A percentile compares a stretch with the other conserved stretches of the same genome.
These are phyloP conservation scores for Ogataea degrootiae DNA, from an alignment of 805 yeast genomes.

Conservation along the genomic window DNA sequence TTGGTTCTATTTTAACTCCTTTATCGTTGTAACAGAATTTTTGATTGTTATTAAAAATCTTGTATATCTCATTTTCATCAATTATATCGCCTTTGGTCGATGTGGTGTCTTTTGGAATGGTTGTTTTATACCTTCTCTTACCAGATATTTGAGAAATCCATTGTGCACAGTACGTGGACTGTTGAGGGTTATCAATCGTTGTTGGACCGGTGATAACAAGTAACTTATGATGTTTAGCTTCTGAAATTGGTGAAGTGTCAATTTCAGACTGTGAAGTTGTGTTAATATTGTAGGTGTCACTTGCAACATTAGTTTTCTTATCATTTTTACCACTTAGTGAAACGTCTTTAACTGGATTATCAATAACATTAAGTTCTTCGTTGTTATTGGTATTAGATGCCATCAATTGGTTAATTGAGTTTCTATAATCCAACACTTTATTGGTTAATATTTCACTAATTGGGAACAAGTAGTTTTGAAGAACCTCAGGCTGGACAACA, in stretches of 20 bases:
- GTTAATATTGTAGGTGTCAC: too few species aligned
- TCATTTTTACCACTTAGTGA: too few species aligned
- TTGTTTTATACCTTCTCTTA: conserved; percentile 11
- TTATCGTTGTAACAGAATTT: not conserved
- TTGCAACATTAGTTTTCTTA: too few species aligned
- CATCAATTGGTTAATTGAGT: conserved; percentile 20
- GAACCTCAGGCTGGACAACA: conserved; percentile 40
- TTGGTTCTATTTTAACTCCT: not conserved
- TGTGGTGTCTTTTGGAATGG: not conserved
- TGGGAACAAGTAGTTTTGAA: conserved; percentile 37
- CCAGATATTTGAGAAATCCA: conserved; percentile 33
- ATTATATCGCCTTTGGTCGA: not conserved
- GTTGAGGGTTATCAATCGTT: conserved; percentile 26
- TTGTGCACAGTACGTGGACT: conserved; percentile 36
- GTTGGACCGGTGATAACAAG: conserved; percentile 40
- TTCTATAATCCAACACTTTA: conserved; percentile 31
- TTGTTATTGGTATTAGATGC: not conserved
- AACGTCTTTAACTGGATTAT: too few species aligned
- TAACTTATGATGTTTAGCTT: conserved; percentile 9
- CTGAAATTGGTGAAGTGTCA: not conserved
- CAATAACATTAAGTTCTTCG: too few species aligned
- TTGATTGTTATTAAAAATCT: conserved; percentile 5
- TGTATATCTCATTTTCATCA: not conserved
- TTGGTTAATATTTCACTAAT: conserved; percentile 24
- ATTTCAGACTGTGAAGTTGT: too few species aligned